phyloP scores from a whole-genome alignment of 2,329 filamentous ascomycete species.

The Biscogniauxia sp. region DNA sequence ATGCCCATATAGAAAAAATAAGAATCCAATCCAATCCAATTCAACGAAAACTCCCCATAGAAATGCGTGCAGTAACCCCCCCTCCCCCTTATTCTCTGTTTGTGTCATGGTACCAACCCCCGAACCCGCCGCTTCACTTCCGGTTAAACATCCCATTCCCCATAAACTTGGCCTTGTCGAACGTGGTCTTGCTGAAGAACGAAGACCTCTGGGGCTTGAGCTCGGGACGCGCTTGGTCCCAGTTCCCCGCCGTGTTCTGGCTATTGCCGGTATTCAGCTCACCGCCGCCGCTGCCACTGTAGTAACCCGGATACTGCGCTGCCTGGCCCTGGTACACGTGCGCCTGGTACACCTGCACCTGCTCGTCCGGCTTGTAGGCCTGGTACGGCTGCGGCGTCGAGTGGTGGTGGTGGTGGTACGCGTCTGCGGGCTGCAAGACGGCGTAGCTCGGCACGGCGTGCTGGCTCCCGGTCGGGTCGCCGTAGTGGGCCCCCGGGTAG shows the following conservation, averaged over 20 bases:
- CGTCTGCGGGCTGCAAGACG: slow-evolving; percentile 20
- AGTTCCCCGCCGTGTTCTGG: slow-evolving; percentile 11
- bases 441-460: slow-evolving; percentile 18
- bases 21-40: too few relatives aligned
- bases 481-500: slow-evolving; percentile 17
- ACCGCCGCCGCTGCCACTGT: slow-evolving; percentile 11
- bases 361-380: slow-evolving; percentile 12
- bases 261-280: slow-evolving; percentile 4
- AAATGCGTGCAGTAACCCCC: too few relatives aligned
- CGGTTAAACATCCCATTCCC: slow-evolving; percentile 26
- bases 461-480: slow-evolving; percentile 2
- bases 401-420: slow-evolving; percentile 10
- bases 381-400: slow-evolving; percentile 14
- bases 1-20: too few relatives aligned
- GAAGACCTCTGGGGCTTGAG: slow-evolving; percentile 26
- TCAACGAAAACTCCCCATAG: too few relatives aligned
- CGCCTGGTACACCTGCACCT: slow-evolving; percentile 10
- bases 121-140: slow-evolving; percentile 5
- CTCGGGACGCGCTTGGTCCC: slow-evolving; percentile 19
- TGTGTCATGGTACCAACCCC: too few relatives aligned
- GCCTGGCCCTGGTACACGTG: slow-evolving; percentile 18
- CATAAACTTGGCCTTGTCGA: slow-evolving; percentile 29
- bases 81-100: too few relatives aligned
- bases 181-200: slow-evolving; percentile 29
- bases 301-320: too few relatives aligned